Percentiles rank a stretch among this genome's conserved stretches.
Evolutionary conservation across 169 alveolate species (phyloP).

Genomic region (Cardiosporidium cionae): DNA sequence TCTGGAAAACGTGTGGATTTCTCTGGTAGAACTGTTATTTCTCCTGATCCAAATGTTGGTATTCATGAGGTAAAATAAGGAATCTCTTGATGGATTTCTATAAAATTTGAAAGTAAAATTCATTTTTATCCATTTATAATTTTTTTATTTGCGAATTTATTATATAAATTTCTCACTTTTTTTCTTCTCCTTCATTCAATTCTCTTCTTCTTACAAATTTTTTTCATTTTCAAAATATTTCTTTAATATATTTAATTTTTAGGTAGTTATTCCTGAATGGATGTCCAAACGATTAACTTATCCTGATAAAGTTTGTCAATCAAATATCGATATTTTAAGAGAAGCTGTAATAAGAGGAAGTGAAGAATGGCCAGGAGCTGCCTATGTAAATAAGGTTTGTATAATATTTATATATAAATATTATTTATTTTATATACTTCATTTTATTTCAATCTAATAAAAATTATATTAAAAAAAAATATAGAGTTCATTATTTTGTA

Average conservation of each 20-base stretch:
- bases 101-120: neutral
- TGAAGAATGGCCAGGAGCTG: slow-evolving; percentile 94
- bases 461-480: too few species aligned
- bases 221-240: neutral
- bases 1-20: slow-evolving; percentile 99
- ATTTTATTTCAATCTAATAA: too few species aligned
- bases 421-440: too few species aligned
- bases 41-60: slow-evolving; percentile 98
- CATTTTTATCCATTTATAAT: neutral
- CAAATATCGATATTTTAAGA: slow-evolving; percentile 76
- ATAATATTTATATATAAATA: too few species aligned
- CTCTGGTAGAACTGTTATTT: slow-evolving; percentile 97
- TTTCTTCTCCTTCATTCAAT: neutral
- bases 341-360: slow-evolving; percentile 84
- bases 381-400: slow-evolving; percentile 64
- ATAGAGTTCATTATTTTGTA: too few species aligned
- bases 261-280: slow-evolving; percentile 93
- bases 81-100: neutral
- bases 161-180: neutral
- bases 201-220: too few species aligned
- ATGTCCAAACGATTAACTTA: slow-evolving; percentile 92
- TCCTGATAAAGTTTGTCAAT: slow-evolving; percentile 88
- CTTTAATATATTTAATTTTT: too few species aligned
- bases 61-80: too few species aligned
- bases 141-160: neutral